Evolutionary conservation across 805 yeast genomes (phyloP).

Genomic region (Kazachstania viticola): DNA sequence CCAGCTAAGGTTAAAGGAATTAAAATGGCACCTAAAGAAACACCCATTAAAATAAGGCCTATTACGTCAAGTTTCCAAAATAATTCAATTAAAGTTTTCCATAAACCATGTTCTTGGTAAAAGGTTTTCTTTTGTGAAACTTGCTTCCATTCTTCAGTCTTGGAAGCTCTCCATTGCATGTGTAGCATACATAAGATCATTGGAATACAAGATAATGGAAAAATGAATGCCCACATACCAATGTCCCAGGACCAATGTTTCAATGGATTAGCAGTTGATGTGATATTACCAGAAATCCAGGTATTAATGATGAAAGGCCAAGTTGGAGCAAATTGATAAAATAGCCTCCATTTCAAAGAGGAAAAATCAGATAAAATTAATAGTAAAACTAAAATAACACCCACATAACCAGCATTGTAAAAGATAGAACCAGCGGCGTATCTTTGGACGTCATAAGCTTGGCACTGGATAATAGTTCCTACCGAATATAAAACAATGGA

Average conservation of each 20-base stretch:
- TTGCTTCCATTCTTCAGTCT: slow-evolving; percentile 38
- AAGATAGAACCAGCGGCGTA: slow-evolving; percentile 48
- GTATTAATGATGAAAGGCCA: slow-evolving; percentile 67
- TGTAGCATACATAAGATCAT: slow-evolving; percentile 40
- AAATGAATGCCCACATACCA: slow-evolving; percentile 71
- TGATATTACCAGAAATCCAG: slow-evolving; percentile 60
- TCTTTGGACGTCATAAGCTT: slow-evolving; percentile 40
- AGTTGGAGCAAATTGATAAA: slow-evolving; percentile 53
- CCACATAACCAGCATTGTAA: slow-evolving; percentile 46
- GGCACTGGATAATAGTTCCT: slow-evolving; percentile 47
- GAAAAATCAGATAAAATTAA: slow-evolving; percentile 58
- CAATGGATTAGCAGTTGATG: slow-evolving; percentile 26
- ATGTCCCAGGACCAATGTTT: slow-evolving; percentile 59
- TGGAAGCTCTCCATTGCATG: slow-evolving; percentile 44
- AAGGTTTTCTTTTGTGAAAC: slow-evolving; percentile 31
- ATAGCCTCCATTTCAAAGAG: slow-evolving; percentile 58
- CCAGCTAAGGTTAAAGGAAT: slow-evolving; percentile 72
- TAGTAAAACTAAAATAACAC: slow-evolving; percentile 44
- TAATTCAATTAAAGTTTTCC: slow-evolving; percentile 26
- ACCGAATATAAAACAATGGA: slow-evolving; percentile 40
- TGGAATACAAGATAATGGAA: slow-evolving; percentile 58
- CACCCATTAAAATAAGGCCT: slow-evolving; percentile 46
- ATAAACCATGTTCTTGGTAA: slow-evolving; percentile 29
- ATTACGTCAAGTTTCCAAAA: slow-evolving; percentile 58
- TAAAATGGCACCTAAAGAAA: slow-evolving; percentile 50